phyloP scores from a whole-genome alignment of 1,284 basidiomycete genomes.

The Naganishia sp. region DNA sequence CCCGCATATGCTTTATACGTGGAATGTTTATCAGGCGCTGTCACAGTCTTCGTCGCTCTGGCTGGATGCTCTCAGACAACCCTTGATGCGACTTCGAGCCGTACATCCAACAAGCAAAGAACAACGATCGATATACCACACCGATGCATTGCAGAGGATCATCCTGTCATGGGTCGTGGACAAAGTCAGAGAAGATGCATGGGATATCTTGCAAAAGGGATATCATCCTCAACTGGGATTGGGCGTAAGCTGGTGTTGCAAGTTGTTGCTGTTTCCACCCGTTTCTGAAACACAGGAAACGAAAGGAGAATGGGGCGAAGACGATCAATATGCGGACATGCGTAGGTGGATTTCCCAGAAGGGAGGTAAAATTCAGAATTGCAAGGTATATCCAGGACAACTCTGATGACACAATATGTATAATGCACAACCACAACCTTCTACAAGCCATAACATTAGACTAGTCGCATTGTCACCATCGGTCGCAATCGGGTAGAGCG shows the following conservation, averaged over 20 bases:
- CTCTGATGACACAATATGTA: slow-evolving; percentile 5
- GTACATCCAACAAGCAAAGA: background rate
- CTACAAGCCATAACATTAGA: slow-evolving; percentile 17
- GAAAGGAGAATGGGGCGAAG: background rate
- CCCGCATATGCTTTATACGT: slow-evolving; percentile 14
- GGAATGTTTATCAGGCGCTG: slow-evolving; percentile 15
- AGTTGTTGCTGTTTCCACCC: slow-evolving; percentile 7
- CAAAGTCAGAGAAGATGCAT: slow-evolving; percentile 9
- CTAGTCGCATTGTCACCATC: no score
- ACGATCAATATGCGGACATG: background rate
- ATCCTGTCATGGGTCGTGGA: slow-evolving; percentile 14
- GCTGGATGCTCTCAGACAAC: background rate
- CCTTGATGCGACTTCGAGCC: slow-evolving; percentile 2
- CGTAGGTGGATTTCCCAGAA: slow-evolving; percentile 2
- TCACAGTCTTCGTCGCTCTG: slow-evolving; percentile 8
- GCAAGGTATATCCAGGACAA: slow-evolving; percentile 3
- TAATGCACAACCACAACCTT: slow-evolving; percentile 11
- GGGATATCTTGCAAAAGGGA: slow-evolving; percentile 20
- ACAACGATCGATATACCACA: background rate
- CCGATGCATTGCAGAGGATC: slow-evolving; percentile 22
- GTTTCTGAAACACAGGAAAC: background rate
- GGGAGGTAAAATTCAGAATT: slow-evolving; percentile 10
- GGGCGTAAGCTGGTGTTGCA: slow-evolving; percentile 13
- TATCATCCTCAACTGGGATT: slow-evolving; percentile 24
- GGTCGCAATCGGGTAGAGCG: no score